phyloP scores from a whole-genome alignment of 805 yeast genomes.

The Candida sakaeoensis region DNA sequence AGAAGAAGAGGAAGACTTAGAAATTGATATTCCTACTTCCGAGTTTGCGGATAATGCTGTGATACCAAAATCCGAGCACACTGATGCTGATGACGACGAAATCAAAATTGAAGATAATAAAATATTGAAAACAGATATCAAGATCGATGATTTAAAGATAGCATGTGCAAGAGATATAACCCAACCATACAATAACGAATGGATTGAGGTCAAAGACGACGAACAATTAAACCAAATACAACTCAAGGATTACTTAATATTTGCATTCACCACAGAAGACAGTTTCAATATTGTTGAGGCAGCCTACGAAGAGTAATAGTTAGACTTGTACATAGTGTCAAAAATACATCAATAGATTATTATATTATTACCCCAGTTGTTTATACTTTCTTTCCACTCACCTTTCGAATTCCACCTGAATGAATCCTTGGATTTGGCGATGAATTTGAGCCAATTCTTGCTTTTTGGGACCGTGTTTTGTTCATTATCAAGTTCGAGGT shows the following conservation, averaged over 20 bases:
- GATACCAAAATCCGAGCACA: conserved; percentile 12
- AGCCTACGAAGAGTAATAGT: conserved; percentile 27
- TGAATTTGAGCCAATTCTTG: conserved; percentile 7
- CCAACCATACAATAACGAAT: conserved; percentile 30
- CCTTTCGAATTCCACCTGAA: conserved; percentile 22
- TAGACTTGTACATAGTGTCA: neutral
- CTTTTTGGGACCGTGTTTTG: conserved; percentile 18
- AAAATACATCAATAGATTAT: neutral
- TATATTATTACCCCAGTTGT: too few species aligned
- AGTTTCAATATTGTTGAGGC: conserved; percentile 35
- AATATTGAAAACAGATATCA: neutral
- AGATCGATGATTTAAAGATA: conserved; percentile 25
- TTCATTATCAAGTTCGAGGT: conserved; percentile 23
- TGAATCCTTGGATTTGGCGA: conserved; percentile 13
- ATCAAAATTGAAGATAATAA: conserved; percentile 8
- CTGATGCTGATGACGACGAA: conserved; percentile 7
- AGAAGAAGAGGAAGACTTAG: conserved; percentile 25
- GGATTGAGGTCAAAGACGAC: conserved; percentile 31
- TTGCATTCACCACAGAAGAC: conserved; percentile 38
- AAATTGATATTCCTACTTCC: conserved; percentile 37
- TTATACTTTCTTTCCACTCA: conserved; percentile 15
- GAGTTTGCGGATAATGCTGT: conserved; percentile 25
- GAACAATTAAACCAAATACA: conserved; percentile 23
- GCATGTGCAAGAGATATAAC: conserved; percentile 42
- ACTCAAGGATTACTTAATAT: conserved; percentile 37